Evolutionary conservation across 2,329 filamentous ascomycete genomes (phyloP), one percentile per base, ranked within the genome.

Genomic region (Alternaria sp.): DNA sequence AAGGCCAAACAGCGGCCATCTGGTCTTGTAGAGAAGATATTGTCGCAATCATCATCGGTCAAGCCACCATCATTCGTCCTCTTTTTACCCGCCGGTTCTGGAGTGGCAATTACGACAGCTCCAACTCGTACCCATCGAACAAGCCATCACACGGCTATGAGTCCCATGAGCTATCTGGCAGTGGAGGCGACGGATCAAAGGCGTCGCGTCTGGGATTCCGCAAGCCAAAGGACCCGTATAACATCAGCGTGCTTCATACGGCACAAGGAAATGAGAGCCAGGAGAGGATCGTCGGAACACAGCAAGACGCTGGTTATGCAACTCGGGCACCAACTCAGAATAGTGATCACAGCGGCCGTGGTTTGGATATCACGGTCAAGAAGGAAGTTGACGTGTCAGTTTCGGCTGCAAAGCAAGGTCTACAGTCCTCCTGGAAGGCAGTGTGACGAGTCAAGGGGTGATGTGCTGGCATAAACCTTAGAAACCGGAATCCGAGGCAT

Each of bases 21-120:
- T 81, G 79, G 79, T 79, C 77, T 4, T 74, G 77, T 26, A 75
- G 78, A 12, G 78, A 81, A 59, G 77, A 79, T 54, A 71, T 77
- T n/a, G 74, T 80, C 7, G 77, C 75, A 4, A 74, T 80, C 39
- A 69, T 79, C 2, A 75, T 80, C 2, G 76, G 75, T 5, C 75
- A 80, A 44, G 73, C 77, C 0, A 77, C 78, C 2, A 76, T 81
- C 65, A 65, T 79, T 0, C 67, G 69, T 2, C 76, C 78, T 20
- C 24, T 69, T 14, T 63, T 69, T 46, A 61, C 62, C 22, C 28
- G 39, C 6, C 57, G 61, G 16, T 69, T 64, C 47, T 67, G 66
- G 64, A 49, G 20, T 32, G 36, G 41, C 12, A 34, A 48, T 1
- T 42, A 57, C 16, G 12, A 18, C 5, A 14, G 18, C 26, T 56